Conservation (phyloP, 805 yeast species). For the Candida sonorensis region DNA sequence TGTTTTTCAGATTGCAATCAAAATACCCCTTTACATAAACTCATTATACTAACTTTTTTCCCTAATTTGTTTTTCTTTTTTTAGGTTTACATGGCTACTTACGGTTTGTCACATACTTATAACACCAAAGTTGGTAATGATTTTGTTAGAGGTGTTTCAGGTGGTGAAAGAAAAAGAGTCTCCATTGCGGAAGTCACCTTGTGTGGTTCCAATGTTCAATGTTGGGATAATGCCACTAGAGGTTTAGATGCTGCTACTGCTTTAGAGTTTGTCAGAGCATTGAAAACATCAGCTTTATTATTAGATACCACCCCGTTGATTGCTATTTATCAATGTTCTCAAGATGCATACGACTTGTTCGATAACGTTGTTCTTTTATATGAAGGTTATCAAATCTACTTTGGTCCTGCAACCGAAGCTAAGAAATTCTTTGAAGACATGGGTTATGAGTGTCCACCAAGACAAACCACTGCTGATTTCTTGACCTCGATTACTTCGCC, state of each 20-base stretch:
- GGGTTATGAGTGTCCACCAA: conserved; percentile 40
- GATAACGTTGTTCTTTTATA: conserved; percentile 35
- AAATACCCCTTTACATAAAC: not conserved
- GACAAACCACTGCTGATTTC: conserved; percentile 43
- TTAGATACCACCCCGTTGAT: conserved; percentile 43
- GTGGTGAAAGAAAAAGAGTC: conserved; percentile 63
- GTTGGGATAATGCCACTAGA: conserved; percentile 68
- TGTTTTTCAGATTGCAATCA: not conserved
- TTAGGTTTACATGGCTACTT: conserved; percentile 18
- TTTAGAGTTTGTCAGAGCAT: conserved; percentile 51
- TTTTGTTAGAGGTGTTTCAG: conserved; percentile 57
- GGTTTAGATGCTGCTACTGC: conserved; percentile 71
- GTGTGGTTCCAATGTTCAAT: conserved; percentile 35
- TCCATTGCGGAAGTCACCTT: conserved; percentile 50
- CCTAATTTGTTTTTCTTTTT: not conserved
- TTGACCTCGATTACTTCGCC: conserved; percentile 31
- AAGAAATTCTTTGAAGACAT: conserved; percentile 33
- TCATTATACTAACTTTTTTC: conserved; percentile 1
- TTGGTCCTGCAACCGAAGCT: conserved; percentile 31
- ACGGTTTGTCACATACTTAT: conserved; percentile 39
- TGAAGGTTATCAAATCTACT: conserved; percentile 39
- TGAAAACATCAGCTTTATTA: conserved; percentile 49
- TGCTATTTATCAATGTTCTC: conserved; percentile 44
- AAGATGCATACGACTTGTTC: conserved; percentile 37
- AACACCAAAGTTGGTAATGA: conserved; percentile 60